Percentiles rank a stretch among this genome's conserved stretches.
phyloP scores from a whole-genome alignment of 345 rosid genomes.

The Kandelia obovata region DNA sequence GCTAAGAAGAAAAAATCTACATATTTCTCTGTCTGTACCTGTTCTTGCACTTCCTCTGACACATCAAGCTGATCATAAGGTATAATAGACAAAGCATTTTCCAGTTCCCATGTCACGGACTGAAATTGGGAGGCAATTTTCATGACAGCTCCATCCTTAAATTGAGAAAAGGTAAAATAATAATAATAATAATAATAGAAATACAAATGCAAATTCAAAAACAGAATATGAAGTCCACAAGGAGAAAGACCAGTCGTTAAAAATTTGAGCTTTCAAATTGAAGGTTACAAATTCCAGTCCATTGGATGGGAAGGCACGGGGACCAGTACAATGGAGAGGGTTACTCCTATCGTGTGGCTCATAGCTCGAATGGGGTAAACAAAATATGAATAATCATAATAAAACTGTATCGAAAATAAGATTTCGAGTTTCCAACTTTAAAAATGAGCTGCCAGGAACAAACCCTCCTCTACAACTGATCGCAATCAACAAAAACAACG shows the following conservation, averaged over 20 bases:
- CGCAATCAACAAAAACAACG: too few species aligned
- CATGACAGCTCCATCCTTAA: constrained; percentile 63
- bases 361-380: too few species aligned
- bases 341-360: too few species aligned
- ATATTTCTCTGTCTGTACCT: constrained; percentile 38
- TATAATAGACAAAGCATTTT: constrained; percentile 61
- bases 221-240: too few species aligned
- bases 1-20: background rate
- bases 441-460: too few species aligned
- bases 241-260: too few species aligned
- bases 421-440: background rate
- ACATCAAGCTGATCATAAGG: constrained; percentile 68
- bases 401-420: constrained; percentile 9
- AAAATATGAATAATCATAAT: background rate
- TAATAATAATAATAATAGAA: constrained; percentile 29
- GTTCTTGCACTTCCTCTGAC: constrained; percentile 84
- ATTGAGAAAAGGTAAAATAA: constrained; percentile 38
- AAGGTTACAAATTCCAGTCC: too few species aligned
- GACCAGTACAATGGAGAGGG: too few species aligned
- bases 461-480: too few species aligned
- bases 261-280: too few species aligned
- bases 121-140: constrained; percentile 72
- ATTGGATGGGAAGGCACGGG: too few species aligned
- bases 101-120: constrained; percentile 77
- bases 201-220: too few species aligned